These are phyloP conservation scores for Aspergillus fumigatiaffinis DNA, from an alignment of 2,329 filamentous ascomycete species.

Conservation along the genomic window DNA sequence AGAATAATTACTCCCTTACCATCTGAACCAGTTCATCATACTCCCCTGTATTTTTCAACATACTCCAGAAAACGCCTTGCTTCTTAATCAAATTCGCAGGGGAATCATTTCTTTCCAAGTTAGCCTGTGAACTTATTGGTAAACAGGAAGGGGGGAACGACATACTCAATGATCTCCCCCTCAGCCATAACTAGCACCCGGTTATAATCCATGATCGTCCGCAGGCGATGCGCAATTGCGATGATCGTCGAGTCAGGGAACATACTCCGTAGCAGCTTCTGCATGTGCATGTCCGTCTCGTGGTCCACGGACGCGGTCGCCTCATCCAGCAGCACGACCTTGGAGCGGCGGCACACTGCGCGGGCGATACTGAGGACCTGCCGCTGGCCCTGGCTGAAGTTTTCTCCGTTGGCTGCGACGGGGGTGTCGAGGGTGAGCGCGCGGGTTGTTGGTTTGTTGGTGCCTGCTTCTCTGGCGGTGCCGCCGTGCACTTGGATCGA, in stretches of 20 bases:
- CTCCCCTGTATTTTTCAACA: conserved; percentile 24
- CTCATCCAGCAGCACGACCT: conserved; percentile 58
- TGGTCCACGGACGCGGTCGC: conserved; percentile 62
- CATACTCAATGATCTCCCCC: conserved; percentile 52
- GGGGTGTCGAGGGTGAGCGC: conserved; percentile 45
- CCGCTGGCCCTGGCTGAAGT: conserved; percentile 53
- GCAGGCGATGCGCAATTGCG: conserved; percentile 62
- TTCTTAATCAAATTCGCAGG: conserved; percentile 16
- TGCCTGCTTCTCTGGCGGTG: conserved; percentile 12
- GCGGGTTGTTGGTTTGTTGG: neutral
- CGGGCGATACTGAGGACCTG: conserved; percentile 60
- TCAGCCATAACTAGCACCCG: conserved; percentile 55
- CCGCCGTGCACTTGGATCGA: conserved; percentile 30
- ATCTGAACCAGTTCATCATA: conserved; percentile 23
- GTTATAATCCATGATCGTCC: conserved; percentile 62
- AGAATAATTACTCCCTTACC: conserved; percentile 2
- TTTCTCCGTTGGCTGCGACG: conserved; percentile 52
- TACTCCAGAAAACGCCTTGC: conserved; percentile 22
- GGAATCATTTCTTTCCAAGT: conserved; percentile 18
- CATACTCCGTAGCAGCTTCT: conserved; percentile 52
- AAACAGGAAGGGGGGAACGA: neutral
- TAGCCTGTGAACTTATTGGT: neutral
- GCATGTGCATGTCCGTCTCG: conserved; percentile 56
- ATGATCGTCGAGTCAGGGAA: conserved; percentile 57
- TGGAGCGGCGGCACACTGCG: conserved; percentile 57